Evolutionary conservation across 768 basidiomycete genomes (phyloP), one percentile per base, ranked within the genome.

Genomic region (Leccinum subgranulosum): DNA sequence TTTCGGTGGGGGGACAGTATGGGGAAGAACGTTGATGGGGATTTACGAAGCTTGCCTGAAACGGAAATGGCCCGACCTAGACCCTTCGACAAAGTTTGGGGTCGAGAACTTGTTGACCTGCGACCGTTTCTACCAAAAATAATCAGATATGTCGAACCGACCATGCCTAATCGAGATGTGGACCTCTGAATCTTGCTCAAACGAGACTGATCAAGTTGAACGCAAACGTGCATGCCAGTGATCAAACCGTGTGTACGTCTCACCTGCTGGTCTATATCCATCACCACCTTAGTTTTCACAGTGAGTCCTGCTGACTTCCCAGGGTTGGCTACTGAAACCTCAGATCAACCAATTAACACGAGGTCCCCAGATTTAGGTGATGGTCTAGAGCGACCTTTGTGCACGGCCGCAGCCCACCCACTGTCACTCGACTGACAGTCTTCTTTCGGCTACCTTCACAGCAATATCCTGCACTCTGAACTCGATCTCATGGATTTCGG

Each of bases 401-500:
- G 41, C 53, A 64, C 59, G 23, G 36, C 41, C 50, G 25, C 45
- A 54, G 41, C 27, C 49, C 23, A 34, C 48, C 6, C n/a, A 45
- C 23, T 23, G 23, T 11, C 46, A 41, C 28, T 27, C 9, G 15
- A 34, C 31, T 46, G 29, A 45, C 33, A 31, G 4, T 53, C 17
- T 41, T 34, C 28, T 17, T n/a, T 49, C 59, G 14, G 52, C 49
- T 46, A 51, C 45, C 25, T 28, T 29, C 45, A 33, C 41, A 39
- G 25, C 27, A 21, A n/a, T 17, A 41, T 39, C 39, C 12, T 21
- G 6, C 48, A 17, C 27, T 34, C 39, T 25, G 9, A 8, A 25
- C 45, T 10, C 19, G 4, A 49, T 19, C 23, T 21, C 21, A 81
- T 81, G 80, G 85, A 90, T 67, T 73, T 90, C 5, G 81, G 77